A percentile compares a stretch with the other conserved stretches of the same genome.
phyloP scores from a whole-genome alignment of 2,329 filamentous ascomycete genomes.

The Alternaria postmessia region DNA sequence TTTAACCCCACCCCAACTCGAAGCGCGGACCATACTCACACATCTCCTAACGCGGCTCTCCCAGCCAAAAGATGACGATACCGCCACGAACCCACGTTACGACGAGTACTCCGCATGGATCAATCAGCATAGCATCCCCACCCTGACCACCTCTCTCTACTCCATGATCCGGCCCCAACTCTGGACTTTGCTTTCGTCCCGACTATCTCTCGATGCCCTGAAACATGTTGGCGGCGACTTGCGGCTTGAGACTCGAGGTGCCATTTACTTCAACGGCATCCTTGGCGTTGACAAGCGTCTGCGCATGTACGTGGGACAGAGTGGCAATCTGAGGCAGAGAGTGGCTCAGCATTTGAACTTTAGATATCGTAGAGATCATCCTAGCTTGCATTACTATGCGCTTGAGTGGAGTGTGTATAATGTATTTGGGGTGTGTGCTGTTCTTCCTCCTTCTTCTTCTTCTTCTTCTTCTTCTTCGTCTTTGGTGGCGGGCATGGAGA shows the following conservation, averaged over 20 bases:
- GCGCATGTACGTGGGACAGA: conserved; percentile 46
- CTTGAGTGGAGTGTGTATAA: conserved; percentile 42
- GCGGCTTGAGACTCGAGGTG: conserved; percentile 26
- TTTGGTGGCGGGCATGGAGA: conserved; percentile 36
- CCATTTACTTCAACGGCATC: conserved; percentile 40
- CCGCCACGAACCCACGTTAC: conserved; percentile 20
- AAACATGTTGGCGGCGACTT: conserved; percentile 37
- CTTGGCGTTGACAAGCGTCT: conserved; percentile 33
- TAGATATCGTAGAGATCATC: conserved; percentile 46
- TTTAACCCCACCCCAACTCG: conserved; percentile 24
- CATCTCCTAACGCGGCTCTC: conserved; percentile 28
- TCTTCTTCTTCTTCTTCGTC: too few species aligned
- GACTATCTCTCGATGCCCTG: conserved; percentile 33
- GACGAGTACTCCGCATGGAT: conserved; percentile 32
- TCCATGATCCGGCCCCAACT: conserved; percentile 32
- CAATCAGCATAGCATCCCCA: conserved; percentile 20
- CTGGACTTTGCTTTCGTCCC: conserved; percentile 29
- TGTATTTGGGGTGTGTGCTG: conserved; percentile 21
- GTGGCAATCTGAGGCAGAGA: conserved; percentile 33
- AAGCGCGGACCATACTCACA: conserved; percentile 34
- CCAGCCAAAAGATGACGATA: conserved; percentile 3
- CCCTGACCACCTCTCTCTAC: conserved; percentile 30
- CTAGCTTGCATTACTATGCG: conserved; percentile 45
- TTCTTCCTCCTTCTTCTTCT: not conserved
- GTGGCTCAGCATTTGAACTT: conserved; percentile 46